Evolutionary conservation across 164 flowering plant genomes (phyloP), one percentile per base, ranked within the genome.

Genomic region (Dillenia suffruticosa): DNA sequence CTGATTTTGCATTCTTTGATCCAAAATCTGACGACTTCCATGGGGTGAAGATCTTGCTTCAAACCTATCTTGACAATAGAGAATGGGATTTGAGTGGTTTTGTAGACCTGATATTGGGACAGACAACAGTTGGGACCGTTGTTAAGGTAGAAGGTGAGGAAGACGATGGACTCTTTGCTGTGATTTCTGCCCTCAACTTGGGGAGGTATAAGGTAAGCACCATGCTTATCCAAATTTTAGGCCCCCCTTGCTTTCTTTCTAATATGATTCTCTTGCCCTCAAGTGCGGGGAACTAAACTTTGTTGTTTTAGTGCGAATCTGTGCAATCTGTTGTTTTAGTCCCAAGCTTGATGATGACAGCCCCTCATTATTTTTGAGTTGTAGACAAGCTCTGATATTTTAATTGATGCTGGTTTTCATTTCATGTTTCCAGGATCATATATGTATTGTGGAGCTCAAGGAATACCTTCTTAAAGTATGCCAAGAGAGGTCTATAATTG

Each of bases 121-220:
- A 95, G 73, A 78, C 92, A n/a, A 89, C 96, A 9, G 99, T 95
- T 0, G 99, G 99, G 19, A 88, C 92, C n/a, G 88, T 92, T 48
- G 82, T 92, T 45, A 89, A 87, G 69, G 58, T 89, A 22, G 96
- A 89, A 75, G 84, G 70, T 22, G 91, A 77, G 54, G 99, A 92
- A 68, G 99, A 91, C 61, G 75, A 85, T 65, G 79, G 76, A 15
- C 59, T 83, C 9, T 95, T 78, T 59, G 73, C 90, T 56, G 55
- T 92, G 46, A 72, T 87, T 51, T 69, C 86, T 10, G 85, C 83
- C 49, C 87, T 95, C 51, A 95, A 90, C 70, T 70, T 95, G 71
- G 87, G 68, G 13, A 83, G 97, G 73, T 83, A 92, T 57, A 83
- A 88, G 93, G 96, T 70, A 83, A 76, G 78, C 47, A 12, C 49